These are phyloP conservation scores for Peronosclerospora sorghi DNA, from an alignment of 352 stramenopile genomes.

Conservation along the genomic window DNA sequence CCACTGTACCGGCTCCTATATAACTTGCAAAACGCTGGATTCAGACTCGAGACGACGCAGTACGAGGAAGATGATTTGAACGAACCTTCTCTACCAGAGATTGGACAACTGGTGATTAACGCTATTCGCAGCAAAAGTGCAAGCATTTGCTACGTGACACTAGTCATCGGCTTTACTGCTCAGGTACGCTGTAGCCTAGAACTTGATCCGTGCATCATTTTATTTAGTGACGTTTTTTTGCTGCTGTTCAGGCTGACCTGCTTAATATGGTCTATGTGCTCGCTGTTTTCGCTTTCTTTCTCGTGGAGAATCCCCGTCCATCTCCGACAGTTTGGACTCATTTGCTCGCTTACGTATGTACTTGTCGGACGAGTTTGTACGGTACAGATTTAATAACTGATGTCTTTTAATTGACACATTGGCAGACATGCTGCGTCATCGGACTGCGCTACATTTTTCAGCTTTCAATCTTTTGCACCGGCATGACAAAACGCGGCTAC, in stretches of 20 bases:
- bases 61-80: conserved; percentile 77
- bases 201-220: background rate
- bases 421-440: conserved; percentile 39
- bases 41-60: conserved; percentile 47
- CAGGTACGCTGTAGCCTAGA: conserved; percentile 29
- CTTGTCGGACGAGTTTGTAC: background rate
- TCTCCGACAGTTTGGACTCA: conserved; percentile 49
- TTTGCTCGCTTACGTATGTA: conserved; percentile 75
- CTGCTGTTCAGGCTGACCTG: conserved; percentile 41
- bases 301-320: conserved; percentile 65
- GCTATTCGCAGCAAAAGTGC: conserved; percentile 55
- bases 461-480: conserved; percentile 71
- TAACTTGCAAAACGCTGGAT: conserved; percentile 55
- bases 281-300: conserved; percentile 52
- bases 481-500: conserved; percentile 35
- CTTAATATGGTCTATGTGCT: conserved; percentile 75
- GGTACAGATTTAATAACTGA: too few relatives aligned
- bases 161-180: conserved; percentile 60
- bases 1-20: conserved; percentile 58
- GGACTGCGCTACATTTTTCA: conserved; percentile 71
- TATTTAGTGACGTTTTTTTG: background rate
- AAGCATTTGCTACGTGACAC: conserved; percentile 42
- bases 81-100: conserved; percentile 47
- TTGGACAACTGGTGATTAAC: conserved; percentile 49
- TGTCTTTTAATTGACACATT: background rate